A percentile compares a stretch with the other conserved stretches of the same genome.
Conservation (phyloP, 306 rosid species). For the Quercus gilva region DNA sequence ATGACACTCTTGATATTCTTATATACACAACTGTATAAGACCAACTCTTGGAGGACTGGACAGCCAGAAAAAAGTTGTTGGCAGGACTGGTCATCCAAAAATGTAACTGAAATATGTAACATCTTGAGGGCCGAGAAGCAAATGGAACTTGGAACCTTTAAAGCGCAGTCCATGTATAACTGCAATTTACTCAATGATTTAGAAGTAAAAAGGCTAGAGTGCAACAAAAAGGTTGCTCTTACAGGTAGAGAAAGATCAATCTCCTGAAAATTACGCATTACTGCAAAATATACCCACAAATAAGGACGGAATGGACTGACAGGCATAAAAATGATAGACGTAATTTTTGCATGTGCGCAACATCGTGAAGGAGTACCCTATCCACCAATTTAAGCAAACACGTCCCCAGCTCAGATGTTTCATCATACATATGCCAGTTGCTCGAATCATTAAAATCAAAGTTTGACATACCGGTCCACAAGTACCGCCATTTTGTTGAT, state of each 20-base stretch:
- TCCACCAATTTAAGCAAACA: slow-evolving; percentile 2
- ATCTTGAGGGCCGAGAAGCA: slow-evolving; percentile 8
- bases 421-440: background rate
- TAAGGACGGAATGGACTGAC: background rate
- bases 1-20: too few relatives aligned
- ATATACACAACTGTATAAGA: too few relatives aligned
- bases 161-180: background rate
- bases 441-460: background rate
- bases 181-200: background rate
- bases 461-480: slow-evolving; percentile 12
- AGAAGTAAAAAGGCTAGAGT: background rate
- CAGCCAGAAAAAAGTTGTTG: background rate
- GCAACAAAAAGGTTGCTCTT: background rate
- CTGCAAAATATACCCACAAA: background rate
- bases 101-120: slow-evolving; percentile 1
- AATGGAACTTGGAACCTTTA: background rate
- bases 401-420: background rate
- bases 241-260: slow-evolving; percentile 4
- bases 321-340: background rate
- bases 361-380: background rate
- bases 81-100: slow-evolving; percentile 6
- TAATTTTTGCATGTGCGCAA: background rate
- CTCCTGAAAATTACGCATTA: slow-evolving; percentile 5
- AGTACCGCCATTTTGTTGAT: slow-evolving; percentile 18
- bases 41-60: too few relatives aligned